Evolutionary conservation across 2,329 filamentous ascomycete species (phyloP).

Genomic region (Pseudopyrenochaeta lycopersici): DNA sequence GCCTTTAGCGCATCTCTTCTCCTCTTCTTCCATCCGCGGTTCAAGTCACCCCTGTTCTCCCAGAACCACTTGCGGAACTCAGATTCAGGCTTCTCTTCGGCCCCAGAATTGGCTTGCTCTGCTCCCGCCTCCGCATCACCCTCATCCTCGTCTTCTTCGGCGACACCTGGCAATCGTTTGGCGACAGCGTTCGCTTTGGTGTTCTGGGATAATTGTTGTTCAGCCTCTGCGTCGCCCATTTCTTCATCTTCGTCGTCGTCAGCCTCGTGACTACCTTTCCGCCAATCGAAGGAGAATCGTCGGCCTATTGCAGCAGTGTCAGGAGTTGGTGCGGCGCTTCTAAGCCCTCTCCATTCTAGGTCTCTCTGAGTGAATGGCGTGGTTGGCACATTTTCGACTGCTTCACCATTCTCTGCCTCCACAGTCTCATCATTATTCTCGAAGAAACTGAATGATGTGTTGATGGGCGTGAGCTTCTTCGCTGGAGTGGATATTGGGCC

Average conservation of each 20-base stretch:
- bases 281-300: conserved; percentile 64
- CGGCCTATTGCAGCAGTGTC: conserved; percentile 84
- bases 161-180: conserved; percentile 14
- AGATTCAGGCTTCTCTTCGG: conserved; percentile 57
- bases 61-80: conserved; percentile 71
- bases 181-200: conserved; percentile 36
- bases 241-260: conserved; percentile 56
- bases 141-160: conserved; percentile 28
- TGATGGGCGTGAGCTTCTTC: conserved; percentile 53
- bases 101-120: conserved; percentile 10
- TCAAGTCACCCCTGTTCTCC: conserved; percentile 59
- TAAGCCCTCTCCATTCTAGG: conserved; percentile 74
- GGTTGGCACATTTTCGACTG: conserved; percentile 62
- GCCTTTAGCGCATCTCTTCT: conserved; percentile 68
- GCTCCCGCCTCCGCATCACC: conserved; percentile 7
- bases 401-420: conserved; percentile 52
- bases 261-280: conserved; percentile 51
- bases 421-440: conserved; percentile 53
- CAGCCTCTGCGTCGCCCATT: conserved; percentile 28
- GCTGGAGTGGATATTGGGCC: conserved; percentile 44
- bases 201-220: conserved; percentile 38
- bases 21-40: conserved; percentile 63
- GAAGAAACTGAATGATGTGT: conserved; percentile 83
- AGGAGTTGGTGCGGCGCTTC: conserved; percentile 92
- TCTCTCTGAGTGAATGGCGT: conserved; percentile 87